phyloP scores from a whole-genome alignment of 768 basidiomycete genomes.

The Lentinula raphanica region DNA sequence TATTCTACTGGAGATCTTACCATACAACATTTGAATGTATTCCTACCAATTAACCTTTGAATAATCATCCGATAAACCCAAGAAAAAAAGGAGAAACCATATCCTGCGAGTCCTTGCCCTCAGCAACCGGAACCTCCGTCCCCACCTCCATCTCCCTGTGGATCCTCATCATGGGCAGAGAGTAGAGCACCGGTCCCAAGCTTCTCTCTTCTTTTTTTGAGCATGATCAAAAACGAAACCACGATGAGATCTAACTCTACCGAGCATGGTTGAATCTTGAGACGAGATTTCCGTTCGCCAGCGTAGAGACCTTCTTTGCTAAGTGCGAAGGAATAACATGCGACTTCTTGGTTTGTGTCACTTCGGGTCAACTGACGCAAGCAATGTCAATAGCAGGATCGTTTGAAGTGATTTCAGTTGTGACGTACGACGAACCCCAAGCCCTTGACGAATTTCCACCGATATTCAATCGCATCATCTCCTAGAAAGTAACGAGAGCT shows the following conservation, averaged over 20 bases:
- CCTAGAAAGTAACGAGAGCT: constrained; percentile 48
- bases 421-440: constrained; percentile 37
- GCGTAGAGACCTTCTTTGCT: constrained; percentile 42
- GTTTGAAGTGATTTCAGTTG: neutral
- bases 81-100: neutral
- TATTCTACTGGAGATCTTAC: too few relatives aligned
- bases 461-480: constrained; percentile 44
- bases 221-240: constrained; percentile 51
- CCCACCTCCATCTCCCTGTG: constrained; percentile 32
- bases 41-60: neutral
- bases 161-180: constrained; percentile 30
- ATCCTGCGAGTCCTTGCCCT: neutral
- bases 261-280: constrained; percentile 42
- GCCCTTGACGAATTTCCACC: constrained; percentile 39
- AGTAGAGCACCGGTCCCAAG: constrained; percentile 25
- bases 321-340: constrained; percentile 28
- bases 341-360: constrained; percentile 35
- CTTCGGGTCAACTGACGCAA: constrained; percentile 32
- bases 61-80: neutral
- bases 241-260: constrained; percentile 49
- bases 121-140: constrained; percentile 20
- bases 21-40: too few relatives aligned
- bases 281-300: constrained; percentile 40
- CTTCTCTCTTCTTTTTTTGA: constrained; percentile 45
- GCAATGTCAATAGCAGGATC: neutral